These are phyloP conservation scores for Haplosporangium sp. DNA, from an alignment of 371 early-diverging fungal genomes.

Conservation along the genomic window DNA sequence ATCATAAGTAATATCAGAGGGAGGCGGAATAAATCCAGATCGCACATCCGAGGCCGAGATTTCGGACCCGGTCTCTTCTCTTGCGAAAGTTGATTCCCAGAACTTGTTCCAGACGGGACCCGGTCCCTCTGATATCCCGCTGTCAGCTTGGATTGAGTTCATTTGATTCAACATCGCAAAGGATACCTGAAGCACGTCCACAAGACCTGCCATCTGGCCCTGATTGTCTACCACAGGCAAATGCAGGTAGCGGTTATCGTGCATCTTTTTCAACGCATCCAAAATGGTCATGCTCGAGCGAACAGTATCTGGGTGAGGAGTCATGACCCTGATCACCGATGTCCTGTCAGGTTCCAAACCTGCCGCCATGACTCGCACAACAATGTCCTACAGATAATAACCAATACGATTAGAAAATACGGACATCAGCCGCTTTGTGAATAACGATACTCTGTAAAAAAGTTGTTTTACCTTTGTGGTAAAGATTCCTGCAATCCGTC, in stretches of 20 bases:
- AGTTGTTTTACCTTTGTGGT: slow-evolving; percentile 69
- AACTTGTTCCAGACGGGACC: slow-evolving; percentile 68
- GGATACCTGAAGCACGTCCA: slow-evolving; percentile 91
- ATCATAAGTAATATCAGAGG: slow-evolving; percentile 51
- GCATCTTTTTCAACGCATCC: slow-evolving; percentile 91
- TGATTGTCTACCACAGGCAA: slow-evolving; percentile 84
- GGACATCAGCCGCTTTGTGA: too few relatives aligned
- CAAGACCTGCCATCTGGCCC: slow-evolving; percentile 79
- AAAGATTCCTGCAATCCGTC: slow-evolving; percentile 85
- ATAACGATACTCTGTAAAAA: background rate
- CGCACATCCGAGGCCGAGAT: slow-evolving; percentile 58
- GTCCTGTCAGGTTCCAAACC: slow-evolving; percentile 86
- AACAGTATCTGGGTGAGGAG: slow-evolving; percentile 92
- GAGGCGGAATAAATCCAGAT: slow-evolving; percentile 39
- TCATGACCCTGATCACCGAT: slow-evolving; percentile 92
- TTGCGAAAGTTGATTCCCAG: slow-evolving; percentile 59
- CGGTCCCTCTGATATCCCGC: slow-evolving; percentile 55
- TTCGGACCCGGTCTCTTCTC: slow-evolving; percentile 64
- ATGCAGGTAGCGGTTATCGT: slow-evolving; percentile 88
- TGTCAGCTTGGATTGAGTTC: slow-evolving; percentile 53
- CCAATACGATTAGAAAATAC: background rate
- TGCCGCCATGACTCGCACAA: slow-evolving; percentile 92
- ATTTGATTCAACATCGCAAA: slow-evolving; percentile 78
- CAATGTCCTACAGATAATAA: slow-evolving; percentile 75
- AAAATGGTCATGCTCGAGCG: slow-evolving; percentile 78